Percentiles rank a stretch among this genome's conserved stretches.
These are phyloP conservation scores for Przewalskia tangutica DNA, from an alignment of 257 asterid species.

Conservation along the genomic window DNA sequence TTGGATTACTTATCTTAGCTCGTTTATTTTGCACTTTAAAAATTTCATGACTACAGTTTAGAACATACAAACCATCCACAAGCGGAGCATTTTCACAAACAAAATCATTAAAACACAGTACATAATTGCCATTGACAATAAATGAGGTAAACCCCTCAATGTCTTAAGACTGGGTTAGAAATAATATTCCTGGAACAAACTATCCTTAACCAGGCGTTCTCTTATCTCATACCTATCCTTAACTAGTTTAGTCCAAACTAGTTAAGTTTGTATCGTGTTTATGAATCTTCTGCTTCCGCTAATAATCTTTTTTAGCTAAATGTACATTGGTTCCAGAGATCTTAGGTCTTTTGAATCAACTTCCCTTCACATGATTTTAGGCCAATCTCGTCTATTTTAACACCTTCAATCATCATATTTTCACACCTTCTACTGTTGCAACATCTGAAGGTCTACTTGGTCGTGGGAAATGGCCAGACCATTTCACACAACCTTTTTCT, in stretches of 20 bases:
- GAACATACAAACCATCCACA: too few relatives aligned
- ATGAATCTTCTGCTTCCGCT: neutral
- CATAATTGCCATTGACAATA: too few relatives aligned
- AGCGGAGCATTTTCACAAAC: too few relatives aligned
- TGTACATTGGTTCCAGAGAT: neutral
- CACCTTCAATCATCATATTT: neutral
- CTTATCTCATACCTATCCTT: neutral
- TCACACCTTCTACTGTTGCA: neutral
- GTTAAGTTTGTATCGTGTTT: neutral
- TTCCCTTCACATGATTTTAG: neutral
- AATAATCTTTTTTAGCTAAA: neutral
- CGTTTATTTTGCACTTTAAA: too few relatives aligned
- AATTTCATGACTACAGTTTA: too few relatives aligned
- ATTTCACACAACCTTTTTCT: neutral
- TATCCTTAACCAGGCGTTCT: too few relatives aligned
- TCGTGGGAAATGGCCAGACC: neutral
- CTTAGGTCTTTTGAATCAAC: neutral
- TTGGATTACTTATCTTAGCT: too few relatives aligned
- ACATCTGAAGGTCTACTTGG: neutral
- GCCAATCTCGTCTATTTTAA: neutral
- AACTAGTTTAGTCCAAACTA: neutral
- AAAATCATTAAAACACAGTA: too few relatives aligned
- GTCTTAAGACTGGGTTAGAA: too few relatives aligned
- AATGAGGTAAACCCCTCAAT: too few relatives aligned
- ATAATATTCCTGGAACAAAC: too few relatives aligned